Evolutionary conservation across 257 asterid species (phyloP).

Genomic region (Rauvolfia tetraphylla): DNA sequence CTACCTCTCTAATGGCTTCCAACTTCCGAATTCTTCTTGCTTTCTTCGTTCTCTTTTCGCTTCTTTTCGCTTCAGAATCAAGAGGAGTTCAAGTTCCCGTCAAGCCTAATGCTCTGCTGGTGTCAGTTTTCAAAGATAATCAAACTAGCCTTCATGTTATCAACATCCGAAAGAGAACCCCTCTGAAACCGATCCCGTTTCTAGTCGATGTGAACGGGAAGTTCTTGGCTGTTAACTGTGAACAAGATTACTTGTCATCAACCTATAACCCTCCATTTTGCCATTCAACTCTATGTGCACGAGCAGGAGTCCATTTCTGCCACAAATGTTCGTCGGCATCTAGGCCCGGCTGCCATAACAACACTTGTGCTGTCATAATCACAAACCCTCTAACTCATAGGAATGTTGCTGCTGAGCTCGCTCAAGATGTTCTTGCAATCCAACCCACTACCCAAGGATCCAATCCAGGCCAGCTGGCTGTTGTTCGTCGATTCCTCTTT

Average conservation of each 20-base stretch:
- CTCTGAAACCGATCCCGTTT: conserved; percentile 29
- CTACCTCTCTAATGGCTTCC: conserved; percentile 13
- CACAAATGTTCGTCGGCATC: conserved; percentile 17
- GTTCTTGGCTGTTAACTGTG: conserved; percentile 25
- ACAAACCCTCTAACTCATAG: conserved; percentile 39
- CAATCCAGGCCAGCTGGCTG: conserved; percentile 17
- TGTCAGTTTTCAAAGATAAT: conserved; percentile 31
- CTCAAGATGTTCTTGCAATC: conserved; percentile 38
- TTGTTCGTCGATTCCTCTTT: conserved; percentile 31
- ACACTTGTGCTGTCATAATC: conserved; percentile 39
- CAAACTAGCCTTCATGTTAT: conserved; percentile 33
- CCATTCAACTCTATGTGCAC: conserved; percentile 43
- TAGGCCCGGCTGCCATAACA: conserved; percentile 54
- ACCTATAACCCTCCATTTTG: conserved; percentile 47
- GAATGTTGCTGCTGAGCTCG: conserved; percentile 32
- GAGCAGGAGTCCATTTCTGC: conserved; percentile 37
- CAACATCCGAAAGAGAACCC: conserved; percentile 37
- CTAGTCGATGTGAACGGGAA: conserved; percentile 42
- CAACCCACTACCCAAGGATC: conserved; percentile 23
- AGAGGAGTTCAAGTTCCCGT: conserved; percentile 5
- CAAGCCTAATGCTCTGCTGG: conserved; percentile 28
- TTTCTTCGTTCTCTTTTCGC: not conserved
- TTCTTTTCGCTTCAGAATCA: conserved; percentile 3
- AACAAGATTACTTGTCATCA: conserved; percentile 34
- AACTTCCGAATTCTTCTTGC: conserved; percentile 3